Conservation (phyloP, 495 filamentous ascomycete species). For the Neurospora hispaniola region DNA sequence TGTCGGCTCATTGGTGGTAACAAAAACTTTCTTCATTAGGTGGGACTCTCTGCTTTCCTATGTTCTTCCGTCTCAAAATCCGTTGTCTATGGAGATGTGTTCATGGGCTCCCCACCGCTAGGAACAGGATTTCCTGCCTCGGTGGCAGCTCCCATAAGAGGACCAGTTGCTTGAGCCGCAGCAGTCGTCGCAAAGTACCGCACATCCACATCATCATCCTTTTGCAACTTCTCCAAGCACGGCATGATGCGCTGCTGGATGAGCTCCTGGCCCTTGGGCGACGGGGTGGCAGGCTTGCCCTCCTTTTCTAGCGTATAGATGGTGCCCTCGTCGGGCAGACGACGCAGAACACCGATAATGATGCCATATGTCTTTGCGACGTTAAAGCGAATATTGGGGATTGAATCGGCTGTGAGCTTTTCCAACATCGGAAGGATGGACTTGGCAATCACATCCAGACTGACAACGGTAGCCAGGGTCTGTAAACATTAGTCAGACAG, state of each 20-base stretch:
- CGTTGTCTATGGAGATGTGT: constrained; percentile 45
- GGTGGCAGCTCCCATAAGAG: constrained; percentile 8
- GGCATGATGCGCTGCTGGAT: constrained; percentile 83
- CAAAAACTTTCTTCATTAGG: constrained; percentile 17
- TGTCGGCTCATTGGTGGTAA: neutral
- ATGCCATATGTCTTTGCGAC: constrained; percentile 94
- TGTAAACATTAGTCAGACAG: constrained; percentile 32
- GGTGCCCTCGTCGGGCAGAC: constrained; percentile 79
- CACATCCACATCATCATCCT: constrained; percentile 96
- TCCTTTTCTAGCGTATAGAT: constrained; percentile 74
- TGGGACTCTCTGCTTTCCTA: constrained; percentile 1
- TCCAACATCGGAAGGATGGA: constrained; percentile 94
- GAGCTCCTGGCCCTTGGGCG: constrained; percentile 65
- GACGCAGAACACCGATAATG: constrained; percentile 78
- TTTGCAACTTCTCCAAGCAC: constrained; percentile 85
- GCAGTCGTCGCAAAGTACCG: constrained; percentile 75
- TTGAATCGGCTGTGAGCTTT: constrained; percentile 81
- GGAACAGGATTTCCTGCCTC: neutral
- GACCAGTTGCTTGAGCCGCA: constrained; percentile 24
- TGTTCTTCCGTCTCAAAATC: constrained; percentile 13
- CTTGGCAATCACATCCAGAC: constrained; percentile 79
- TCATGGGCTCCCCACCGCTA: constrained; percentile 45
- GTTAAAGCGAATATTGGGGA: constrained; percentile 98
- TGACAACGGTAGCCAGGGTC: constrained; percentile 91
- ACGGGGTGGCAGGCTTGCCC: constrained; percentile 49